phyloP scores from a whole-genome alignment of 371 early-diverging fungal species.

The Mucor mucedo region DNA sequence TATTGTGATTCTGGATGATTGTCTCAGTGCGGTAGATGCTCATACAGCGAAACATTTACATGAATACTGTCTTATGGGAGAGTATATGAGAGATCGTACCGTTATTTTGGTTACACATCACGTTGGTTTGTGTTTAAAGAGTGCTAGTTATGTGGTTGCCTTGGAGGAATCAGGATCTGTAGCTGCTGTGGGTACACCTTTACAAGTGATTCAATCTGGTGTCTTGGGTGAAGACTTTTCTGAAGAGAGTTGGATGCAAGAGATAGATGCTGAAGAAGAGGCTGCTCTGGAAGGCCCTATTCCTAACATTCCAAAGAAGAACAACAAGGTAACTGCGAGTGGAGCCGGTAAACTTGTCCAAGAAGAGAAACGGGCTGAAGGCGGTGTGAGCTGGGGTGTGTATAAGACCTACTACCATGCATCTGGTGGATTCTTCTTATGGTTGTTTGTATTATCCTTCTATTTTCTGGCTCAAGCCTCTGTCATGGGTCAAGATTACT shows the following conservation, averaged over 20 bases:
- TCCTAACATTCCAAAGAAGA: slow-evolving; percentile 28
- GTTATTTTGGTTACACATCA: slow-evolving; percentile 90
- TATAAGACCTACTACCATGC: slow-evolving; percentile 69
- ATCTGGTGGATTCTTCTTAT: slow-evolving; percentile 67
- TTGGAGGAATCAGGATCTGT: slow-evolving; percentile 68
- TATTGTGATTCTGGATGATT: slow-evolving; percentile 80
- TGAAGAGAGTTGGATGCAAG: slow-evolving; percentile 17
- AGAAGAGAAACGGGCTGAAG: slow-evolving; percentile 72
- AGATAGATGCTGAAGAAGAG: slow-evolving; percentile 24
- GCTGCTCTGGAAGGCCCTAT: slow-evolving; percentile 42
- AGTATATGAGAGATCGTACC: slow-evolving; percentile 76
- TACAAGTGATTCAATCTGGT: slow-evolving; percentile 49
- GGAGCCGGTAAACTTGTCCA: slow-evolving; percentile 62
- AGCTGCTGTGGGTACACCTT: slow-evolving; percentile 58
- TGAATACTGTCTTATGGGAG: slow-evolving; percentile 67
- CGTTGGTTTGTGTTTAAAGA: slow-evolving; percentile 73
- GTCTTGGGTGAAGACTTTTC: slow-evolving; percentile 56
- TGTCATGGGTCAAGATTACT: slow-evolving; percentile 64
- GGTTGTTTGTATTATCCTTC: slow-evolving; percentile 53
- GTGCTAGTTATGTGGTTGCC: slow-evolving; percentile 73
- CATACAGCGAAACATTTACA: slow-evolving; percentile 87
- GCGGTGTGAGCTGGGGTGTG: slow-evolving; percentile 63
- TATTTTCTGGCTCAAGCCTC: slow-evolving; percentile 56
- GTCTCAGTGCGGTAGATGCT: slow-evolving; percentile 85
- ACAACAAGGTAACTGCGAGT: slow-evolving; percentile 33